A percentile compares a stretch with the other conserved stretches of the same genome.
Evolutionary conservation across 495 filamentous ascomycete species (phyloP).

Genomic region (Aspergillus wentii): DNA sequence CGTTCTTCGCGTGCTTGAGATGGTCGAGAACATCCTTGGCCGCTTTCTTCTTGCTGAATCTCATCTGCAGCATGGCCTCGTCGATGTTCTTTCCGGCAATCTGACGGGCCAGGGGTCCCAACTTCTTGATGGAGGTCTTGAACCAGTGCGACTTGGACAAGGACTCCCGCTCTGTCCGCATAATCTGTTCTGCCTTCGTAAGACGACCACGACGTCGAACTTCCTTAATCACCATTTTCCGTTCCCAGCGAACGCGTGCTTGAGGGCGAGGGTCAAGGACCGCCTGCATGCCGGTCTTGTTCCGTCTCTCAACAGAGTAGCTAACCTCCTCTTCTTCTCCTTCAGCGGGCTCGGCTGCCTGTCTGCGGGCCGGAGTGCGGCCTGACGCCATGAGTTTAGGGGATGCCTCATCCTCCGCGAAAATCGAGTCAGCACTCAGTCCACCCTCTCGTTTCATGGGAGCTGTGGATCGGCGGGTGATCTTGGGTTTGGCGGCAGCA

Average conservation of each 20-base stretch:
- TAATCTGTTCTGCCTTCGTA: conserved; percentile 54
- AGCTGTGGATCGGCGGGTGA: conserved; percentile 21
- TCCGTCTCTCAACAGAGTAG: conserved; percentile 28
- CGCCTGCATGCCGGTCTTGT: conserved; percentile 45
- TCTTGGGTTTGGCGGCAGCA: conserved; percentile 21
- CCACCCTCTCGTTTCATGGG: conserved; percentile 31
- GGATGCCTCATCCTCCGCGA: conserved; percentile 30
- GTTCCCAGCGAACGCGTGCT: conserved; percentile 64
- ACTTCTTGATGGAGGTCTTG: conserved; percentile 84
- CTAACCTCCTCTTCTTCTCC: conserved; percentile 9
- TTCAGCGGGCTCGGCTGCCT: conserved; percentile 8
- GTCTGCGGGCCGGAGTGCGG: conserved; percentile 21
- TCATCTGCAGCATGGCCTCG: conserved; percentile 93
- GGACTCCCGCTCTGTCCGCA: conserved; percentile 68
- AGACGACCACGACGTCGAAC: conserved; percentile 64
- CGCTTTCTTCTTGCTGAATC: conserved; percentile 89
- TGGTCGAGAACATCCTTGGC: conserved; percentile 74
- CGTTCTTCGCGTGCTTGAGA: conserved; percentile 69
- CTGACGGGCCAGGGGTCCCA: conserved; percentile 75
- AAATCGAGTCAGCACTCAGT: conserved; percentile 37
- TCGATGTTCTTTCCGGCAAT: conserved; percentile 87
- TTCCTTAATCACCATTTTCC: conserved; percentile 72
- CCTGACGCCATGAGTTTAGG: conserved; percentile 21
- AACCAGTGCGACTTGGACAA: conserved; percentile 59
- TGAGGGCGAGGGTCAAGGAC: conserved; percentile 67